A percentile compares a stretch with the other conserved stretches of the same genome.
Conservation (phyloP, 2,329 filamentous ascomycete genomes). For the Pseudogymnoascus sp. region DNA sequence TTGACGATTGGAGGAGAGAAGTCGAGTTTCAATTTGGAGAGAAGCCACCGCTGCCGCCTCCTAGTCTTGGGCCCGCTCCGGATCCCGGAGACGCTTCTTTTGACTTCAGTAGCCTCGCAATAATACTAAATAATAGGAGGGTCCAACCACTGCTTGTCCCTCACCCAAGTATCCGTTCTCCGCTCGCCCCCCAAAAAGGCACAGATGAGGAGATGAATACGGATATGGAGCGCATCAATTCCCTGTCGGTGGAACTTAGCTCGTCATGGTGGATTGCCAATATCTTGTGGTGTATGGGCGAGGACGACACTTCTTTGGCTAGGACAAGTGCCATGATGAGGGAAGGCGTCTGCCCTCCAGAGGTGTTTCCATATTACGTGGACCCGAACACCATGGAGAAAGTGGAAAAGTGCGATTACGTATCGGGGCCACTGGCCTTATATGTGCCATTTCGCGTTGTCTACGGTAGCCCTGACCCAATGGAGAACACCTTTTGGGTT, state of each 20-base stretch:
- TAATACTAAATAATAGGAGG: neutral
- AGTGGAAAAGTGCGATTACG: neutral
- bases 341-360: neutral
- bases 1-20: neutral
- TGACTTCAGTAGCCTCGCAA: neutral
- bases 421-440: neutral
- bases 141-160: neutral
- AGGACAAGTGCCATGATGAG: neutral
- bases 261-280: neutral
- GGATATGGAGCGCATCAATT: neutral
- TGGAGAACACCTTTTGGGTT: constrained; percentile 7
- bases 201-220: neutral
- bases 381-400: neutral
- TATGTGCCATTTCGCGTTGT: neutral
- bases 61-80: neutral
- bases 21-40: constrained; percentile 4
- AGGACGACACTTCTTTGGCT: neutral
- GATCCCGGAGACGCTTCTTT: neutral
- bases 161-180: neutral
- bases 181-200: neutral
- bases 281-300: neutral
- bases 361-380: neutral
- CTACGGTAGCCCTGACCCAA: neutral
- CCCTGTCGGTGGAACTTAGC: neutral
- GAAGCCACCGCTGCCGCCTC: neutral